Evolutionary conservation across 768 basidiomycete species (phyloP), one percentile per base, ranked within the genome.

Genomic region (Lentinula sp.): DNA sequence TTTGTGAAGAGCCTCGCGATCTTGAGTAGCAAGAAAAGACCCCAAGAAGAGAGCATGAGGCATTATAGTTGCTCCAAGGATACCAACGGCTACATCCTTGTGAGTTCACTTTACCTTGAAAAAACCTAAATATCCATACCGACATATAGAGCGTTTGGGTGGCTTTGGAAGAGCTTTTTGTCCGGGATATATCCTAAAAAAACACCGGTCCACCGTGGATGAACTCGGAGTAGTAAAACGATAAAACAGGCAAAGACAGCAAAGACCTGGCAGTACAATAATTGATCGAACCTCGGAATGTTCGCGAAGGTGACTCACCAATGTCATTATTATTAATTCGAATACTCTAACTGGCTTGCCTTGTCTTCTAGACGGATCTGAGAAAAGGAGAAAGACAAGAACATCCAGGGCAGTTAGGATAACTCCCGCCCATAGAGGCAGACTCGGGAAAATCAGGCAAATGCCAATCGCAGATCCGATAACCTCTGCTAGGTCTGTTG

Each of bases 61-160:
- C 90, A 91, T 92, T 59, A 91, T 84, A 3, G 90, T 91, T 3
- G 90, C 87, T 53, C 85, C 85, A 4, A 85, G 64, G 50, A 87
- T 84, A 35, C 85, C 85, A 60, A 85, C 79, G 35, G 83, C 81
- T 84, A 61, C 35, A 59, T 71, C 68, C 9, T 16, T 52, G 12
- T 33, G 4, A 35, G 10, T 35, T 52, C 16, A 23, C 4, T 9
- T 23, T 9, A 36, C 6, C 18, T 33, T 16, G 1, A 3, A 15
- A 5, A 33, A 52, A 35, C 28, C 35, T 4, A 6, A 13, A 54
- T 18, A 10, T 20, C 37, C 53, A 20, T 54, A 85, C 84, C 81
- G 9, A 78, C 76, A 66, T 85, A 86, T 13, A 87, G 69, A 39
- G 81, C 83, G 63, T 75, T 68, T 18, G 74, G 74, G 48, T 80